Percentiles rank a stretch among this genome's conserved stretches.
Conservation (phyloP, 1,284 basidiomycete species). For the Exobasidium cylindrosporum region DNA sequence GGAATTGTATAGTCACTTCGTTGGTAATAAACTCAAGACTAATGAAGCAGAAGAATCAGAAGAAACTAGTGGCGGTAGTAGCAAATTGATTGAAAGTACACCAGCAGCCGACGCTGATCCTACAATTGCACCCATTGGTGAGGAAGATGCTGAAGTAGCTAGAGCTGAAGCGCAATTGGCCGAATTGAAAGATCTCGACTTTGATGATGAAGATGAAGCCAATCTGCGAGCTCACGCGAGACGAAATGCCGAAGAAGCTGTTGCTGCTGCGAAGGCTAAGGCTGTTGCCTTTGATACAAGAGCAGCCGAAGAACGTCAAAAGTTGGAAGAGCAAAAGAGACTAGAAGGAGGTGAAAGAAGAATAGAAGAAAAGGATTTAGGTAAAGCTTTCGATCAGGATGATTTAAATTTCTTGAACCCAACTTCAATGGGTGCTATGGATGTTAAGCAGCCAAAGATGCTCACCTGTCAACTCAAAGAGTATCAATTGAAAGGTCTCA, state of each 20-base stretch:
- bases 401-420: conserved; percentile 99
- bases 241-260: conserved; percentile 84
- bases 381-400: conserved; percentile 62
- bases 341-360: conserved; percentile 29
- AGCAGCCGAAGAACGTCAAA: conserved; percentile 68
- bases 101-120: conserved; percentile 57
- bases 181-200: conserved; percentile 77
- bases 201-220: conserved; percentile 89
- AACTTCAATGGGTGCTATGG: conserved; percentile 76
- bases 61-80: conserved; percentile 57
- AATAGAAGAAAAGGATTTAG: conserved; percentile 43
- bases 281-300: conserved; percentile 82
- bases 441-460: conserved; percentile 88
- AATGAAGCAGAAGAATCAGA: conserved; percentile 80
- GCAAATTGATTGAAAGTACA: conserved; percentile 29
- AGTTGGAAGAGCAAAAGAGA: conserved; percentile 69
- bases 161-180: conserved; percentile 30
- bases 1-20: conserved; percentile 98
- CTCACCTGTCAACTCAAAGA: conserved; percentile 95
- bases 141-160: conserved; percentile 58
- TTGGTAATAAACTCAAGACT: conserved; percentile 96
- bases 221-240: conserved; percentile 86
- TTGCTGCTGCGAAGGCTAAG: conserved; percentile 74
- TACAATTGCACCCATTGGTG: conserved; percentile 64
- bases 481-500: conserved; percentile 96